Percentiles rank a stretch among this genome's conserved stretches.
Conservation (phyloP, 177 flowering plant species). For the Vitis hybrid region DNA sequence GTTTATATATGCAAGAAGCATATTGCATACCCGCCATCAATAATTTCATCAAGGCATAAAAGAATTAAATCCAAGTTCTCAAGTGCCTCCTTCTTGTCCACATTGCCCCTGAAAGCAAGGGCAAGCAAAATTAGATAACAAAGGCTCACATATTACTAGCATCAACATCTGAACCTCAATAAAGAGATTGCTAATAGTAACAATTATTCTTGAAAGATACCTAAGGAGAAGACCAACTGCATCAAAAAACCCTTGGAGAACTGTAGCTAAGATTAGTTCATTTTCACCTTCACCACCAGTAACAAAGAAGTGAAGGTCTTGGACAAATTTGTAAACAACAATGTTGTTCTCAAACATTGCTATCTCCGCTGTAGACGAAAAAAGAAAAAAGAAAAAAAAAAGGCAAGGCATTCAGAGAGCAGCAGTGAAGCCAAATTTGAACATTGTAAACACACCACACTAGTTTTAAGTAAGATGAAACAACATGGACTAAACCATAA, state of each 20-base stretch:
- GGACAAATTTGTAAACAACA: conserved; percentile 71
- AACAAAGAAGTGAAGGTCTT: conserved; percentile 85
- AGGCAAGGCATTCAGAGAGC: no score
- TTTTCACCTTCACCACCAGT: conserved; percentile 88
- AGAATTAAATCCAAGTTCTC: conserved; percentile 68
- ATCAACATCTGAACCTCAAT: no score
- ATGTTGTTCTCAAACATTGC: conserved; percentile 69
- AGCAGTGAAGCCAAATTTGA: no score
- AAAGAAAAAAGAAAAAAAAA: neutral
- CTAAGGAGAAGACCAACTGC: conserved; percentile 76
- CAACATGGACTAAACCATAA: no score
- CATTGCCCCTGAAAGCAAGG: conserved; percentile 31
- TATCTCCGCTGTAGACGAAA: conserved; percentile 68
- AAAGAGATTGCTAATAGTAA: no score
- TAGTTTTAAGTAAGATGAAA: no score
- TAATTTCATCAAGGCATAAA: conserved; percentile 66
- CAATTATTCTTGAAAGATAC: conserved; percentile 25
- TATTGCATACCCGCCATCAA: conserved; percentile 64
- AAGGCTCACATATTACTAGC: no score
- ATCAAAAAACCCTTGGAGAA: conserved; percentile 88
- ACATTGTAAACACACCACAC: no score
- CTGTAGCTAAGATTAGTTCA: conserved; percentile 72
- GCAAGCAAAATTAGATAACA: neutral
- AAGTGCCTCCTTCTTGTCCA: conserved; percentile 59
- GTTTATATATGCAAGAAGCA: neutral